Evolutionary conservation across 129 eudicot genomes (phyloP).

Genomic region (Cynara cardunculus): DNA sequence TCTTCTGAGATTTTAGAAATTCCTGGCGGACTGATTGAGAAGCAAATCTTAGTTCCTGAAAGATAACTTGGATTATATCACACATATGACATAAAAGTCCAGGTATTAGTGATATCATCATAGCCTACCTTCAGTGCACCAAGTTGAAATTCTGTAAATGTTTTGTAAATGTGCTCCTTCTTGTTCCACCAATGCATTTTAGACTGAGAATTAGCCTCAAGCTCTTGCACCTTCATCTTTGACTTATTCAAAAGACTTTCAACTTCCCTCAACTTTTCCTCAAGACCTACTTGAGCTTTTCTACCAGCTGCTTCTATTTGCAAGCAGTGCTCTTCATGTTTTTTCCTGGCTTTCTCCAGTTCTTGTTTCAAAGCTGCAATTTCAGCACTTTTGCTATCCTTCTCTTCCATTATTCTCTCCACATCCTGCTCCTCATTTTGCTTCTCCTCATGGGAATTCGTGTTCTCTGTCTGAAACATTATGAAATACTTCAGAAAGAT

Average conservation of each 20-base stretch:
- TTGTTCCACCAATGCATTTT: conserved; percentile 53
- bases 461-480: conserved; percentile 45
- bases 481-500: not conserved
- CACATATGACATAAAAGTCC: not conserved
- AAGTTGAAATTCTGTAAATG: conserved; percentile 62
- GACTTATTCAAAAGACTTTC: conserved; percentile 46
- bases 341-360: conserved; percentile 42
- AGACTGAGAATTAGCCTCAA: conserved; percentile 50
- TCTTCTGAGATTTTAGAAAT: conserved; percentile 49
- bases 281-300: conserved; percentile 51
- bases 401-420: conserved; percentile 36
- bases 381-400: conserved; percentile 35
- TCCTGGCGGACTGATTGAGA: conserved; percentile 85
- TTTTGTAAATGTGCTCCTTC: conserved; percentile 59
- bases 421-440: conserved; percentile 48
- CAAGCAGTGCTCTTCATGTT: conserved; percentile 35
- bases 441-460: conserved; percentile 37
- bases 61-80: conserved; percentile 15
- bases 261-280: conserved; percentile 45
- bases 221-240: conserved; percentile 44
- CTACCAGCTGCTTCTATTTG: conserved; percentile 43
- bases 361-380: conserved; percentile 49
- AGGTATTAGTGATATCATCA: not conserved
- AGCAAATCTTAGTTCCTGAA: conserved; percentile 82
- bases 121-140: conserved; percentile 61